These are phyloP conservation scores for Cryptomeria japonica DNA, from an alignment of 75 land plant genomes.

Conservation along the genomic window DNA sequence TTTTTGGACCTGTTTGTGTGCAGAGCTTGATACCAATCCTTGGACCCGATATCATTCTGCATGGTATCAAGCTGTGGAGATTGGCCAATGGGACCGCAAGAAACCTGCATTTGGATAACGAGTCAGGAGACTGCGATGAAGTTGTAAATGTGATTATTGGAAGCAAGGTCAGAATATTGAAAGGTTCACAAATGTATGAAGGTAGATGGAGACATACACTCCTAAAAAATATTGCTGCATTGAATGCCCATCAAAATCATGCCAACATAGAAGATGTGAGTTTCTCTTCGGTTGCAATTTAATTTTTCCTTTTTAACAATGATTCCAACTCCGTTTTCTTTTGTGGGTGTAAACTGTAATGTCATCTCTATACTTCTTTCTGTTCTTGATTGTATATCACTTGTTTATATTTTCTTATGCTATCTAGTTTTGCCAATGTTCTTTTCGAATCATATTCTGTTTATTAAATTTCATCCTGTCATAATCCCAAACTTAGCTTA, in stretches of 20 bases:
- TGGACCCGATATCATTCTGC: conserved; percentile 2
- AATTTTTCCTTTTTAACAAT: background rate
- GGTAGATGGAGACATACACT: background rate
- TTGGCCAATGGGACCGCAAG: background rate
- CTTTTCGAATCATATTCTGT: background rate
- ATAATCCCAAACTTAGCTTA: background rate
- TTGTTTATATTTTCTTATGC: background rate
- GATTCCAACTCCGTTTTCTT: background rate
- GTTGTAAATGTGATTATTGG: conserved; percentile 6
- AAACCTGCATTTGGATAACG: background rate
- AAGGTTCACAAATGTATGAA: background rate
- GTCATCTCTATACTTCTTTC: background rate
- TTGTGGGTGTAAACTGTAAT: background rate
- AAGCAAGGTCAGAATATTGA: conserved; percentile 6
- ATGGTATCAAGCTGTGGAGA: conserved; percentile 13
- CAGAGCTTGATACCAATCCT: conserved; percentile 8
- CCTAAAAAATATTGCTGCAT: background rate
- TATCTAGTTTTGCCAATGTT: background rate
- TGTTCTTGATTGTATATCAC: background rate
- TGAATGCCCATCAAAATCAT: conserved; percentile 3
- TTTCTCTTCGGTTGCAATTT: background rate
- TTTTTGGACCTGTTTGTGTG: background rate
- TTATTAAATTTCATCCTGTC: background rate
- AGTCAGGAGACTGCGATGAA: conserved; percentile 2
- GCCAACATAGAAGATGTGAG: conserved; percentile 8